Conservation (phyloP, 768 basidiomycete genomes). For the Termitomyces sp. region DNA sequence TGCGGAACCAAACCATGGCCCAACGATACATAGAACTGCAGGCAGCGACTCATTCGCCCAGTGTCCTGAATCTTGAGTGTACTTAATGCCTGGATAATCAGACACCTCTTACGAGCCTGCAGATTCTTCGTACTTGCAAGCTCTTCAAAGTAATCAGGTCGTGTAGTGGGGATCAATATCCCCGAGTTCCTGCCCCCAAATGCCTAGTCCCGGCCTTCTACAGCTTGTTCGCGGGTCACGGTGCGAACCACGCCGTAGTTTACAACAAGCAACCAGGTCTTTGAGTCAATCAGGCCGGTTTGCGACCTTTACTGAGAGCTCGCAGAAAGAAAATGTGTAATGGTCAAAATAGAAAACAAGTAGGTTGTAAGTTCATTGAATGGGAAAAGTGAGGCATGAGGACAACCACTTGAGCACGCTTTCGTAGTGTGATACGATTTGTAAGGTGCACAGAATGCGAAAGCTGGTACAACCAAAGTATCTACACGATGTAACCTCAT, state of each 20-base stretch:
- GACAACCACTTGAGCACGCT: background rate
- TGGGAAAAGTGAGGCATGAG: background rate
- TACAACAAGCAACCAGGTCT: background rate
- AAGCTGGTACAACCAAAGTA: background rate
- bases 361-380: background rate
- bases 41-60: background rate
- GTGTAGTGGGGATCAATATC: background rate
- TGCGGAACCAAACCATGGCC: background rate
- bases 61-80: background rate
- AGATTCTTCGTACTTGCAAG: background rate
- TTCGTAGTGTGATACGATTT: background rate
- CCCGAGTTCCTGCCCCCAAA: too few relatives aligned
- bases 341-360: background rate
- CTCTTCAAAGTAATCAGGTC: background rate
- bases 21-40: background rate
- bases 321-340: background rate
- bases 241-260: background rate
- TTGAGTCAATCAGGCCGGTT: background rate
- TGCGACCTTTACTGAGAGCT: background rate
- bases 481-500: background rate
- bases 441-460: background rate
- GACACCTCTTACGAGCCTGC: background rate
- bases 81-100: background rate
- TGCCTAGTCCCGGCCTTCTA: too few relatives aligned
- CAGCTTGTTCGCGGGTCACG: background rate